Evolutionary conservation across 78 protist species (phyloP).

Genomic region (Parvularia atlantis): DNA sequence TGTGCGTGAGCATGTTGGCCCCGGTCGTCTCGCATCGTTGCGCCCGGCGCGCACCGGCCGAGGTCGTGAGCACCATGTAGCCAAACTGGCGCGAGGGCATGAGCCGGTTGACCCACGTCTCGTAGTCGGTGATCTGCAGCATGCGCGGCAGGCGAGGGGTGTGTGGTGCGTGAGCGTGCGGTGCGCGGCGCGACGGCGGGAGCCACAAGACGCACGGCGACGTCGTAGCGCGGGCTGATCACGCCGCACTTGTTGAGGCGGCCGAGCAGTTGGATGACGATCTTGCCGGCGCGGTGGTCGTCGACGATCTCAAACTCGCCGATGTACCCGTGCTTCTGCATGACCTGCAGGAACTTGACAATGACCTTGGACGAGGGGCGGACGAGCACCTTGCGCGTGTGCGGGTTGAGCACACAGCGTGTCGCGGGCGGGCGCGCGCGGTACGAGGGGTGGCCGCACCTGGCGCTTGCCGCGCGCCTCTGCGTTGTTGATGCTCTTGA

Average conservation of each 20-base stretch:
- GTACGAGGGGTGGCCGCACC: no score
- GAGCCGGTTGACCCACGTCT: slow-evolving; percentile 75
- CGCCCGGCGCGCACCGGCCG: no score
- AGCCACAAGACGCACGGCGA: slow-evolving; percentile 22
- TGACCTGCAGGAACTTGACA: slow-evolving; percentile 93
- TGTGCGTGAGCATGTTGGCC: no score
- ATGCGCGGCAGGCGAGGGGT: no score
- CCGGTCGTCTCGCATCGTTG: no score
- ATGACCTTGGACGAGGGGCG: slow-evolving; percentile 97
- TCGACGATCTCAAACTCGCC: slow-evolving; percentile 99
- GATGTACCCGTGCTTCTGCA: slow-evolving; percentile 99
- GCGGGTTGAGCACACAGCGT: no score
- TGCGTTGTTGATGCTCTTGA: slow-evolving; percentile 90
- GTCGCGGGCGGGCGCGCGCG: no score
- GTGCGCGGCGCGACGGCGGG: no score
- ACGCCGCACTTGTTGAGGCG: slow-evolving; percentile 99
- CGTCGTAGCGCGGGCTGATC: slow-evolving; percentile 96
- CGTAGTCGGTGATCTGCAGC: slow-evolving; percentile 36
- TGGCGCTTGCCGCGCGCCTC: slow-evolving; percentile 97
- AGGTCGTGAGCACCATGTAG: slow-evolving; percentile 94
- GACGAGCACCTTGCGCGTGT: slow-evolving; percentile 92
- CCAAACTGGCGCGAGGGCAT: slow-evolving; percentile 99
- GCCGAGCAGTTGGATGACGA: slow-evolving; percentile 95
- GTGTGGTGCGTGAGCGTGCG: no score
- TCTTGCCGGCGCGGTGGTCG: slow-evolving; percentile 98